These are phyloP conservation scores for Saturnispora hagleri DNA, from an alignment of 805 yeast genomes.

Conservation along the genomic window DNA sequence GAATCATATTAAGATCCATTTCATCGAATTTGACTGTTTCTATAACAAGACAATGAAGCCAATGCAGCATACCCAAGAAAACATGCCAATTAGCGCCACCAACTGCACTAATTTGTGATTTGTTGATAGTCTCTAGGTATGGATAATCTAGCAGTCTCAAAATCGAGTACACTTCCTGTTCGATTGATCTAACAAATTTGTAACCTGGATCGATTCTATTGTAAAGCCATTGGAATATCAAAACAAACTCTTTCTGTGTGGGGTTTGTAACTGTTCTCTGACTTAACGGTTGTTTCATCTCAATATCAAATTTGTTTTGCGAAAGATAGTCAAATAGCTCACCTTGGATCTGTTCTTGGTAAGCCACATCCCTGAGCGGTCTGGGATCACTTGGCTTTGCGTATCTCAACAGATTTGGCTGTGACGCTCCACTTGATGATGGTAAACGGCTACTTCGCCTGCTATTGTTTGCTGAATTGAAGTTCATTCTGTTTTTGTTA, in stretches of 20 bases:
- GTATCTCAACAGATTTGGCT: neutral
- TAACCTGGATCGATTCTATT: slow-evolving; percentile 72
- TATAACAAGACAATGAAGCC: slow-evolving; percentile 58
- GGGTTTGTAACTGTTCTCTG: slow-evolving; percentile 61
- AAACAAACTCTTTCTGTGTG: slow-evolving; percentile 77
- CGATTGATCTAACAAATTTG: slow-evolving; percentile 56
- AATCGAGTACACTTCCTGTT: slow-evolving; percentile 62
- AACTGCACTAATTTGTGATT: slow-evolving; percentile 82
- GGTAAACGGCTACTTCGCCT: slow-evolving; percentile 10
- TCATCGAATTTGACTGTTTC: slow-evolving; percentile 31
- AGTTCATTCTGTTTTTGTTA: neutral
- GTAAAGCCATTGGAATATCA: slow-evolving; percentile 74
- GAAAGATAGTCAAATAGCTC: slow-evolving; percentile 59
- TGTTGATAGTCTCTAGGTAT: slow-evolving; percentile 66
- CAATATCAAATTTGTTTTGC: slow-evolving; percentile 60
- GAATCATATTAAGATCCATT: slow-evolving; percentile 23
- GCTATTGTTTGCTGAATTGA: slow-evolving; percentile 11
- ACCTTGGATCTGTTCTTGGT: slow-evolving; percentile 55
- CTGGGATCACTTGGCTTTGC: slow-evolving; percentile 50
- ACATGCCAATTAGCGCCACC: slow-evolving; percentile 86
- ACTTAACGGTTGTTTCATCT: slow-evolving; percentile 61
- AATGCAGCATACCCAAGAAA: slow-evolving; percentile 72
- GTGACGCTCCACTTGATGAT: slow-evolving; percentile 7
- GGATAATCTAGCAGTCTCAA: slow-evolving; percentile 68
- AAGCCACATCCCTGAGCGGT: slow-evolving; percentile 66